A percentile compares a stretch with the other conserved stretches of the same genome.
These are phyloP conservation scores for Rhodotorula glutinis DNA, from an alignment of 1,284 basidiomycete species.

Conservation along the genomic window DNA sequence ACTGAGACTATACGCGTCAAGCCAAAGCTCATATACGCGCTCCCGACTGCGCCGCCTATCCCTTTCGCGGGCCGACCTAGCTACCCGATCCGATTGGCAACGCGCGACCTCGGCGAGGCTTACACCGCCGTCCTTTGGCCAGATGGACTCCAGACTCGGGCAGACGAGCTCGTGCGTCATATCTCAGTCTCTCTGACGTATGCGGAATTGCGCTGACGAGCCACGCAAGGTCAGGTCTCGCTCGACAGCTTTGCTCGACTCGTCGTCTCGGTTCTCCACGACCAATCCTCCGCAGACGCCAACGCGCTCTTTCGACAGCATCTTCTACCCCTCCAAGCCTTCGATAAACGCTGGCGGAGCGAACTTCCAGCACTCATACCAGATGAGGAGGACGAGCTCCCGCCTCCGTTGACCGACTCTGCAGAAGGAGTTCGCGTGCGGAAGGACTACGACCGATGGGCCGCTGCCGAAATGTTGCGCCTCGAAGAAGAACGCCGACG, in stretches of 20 bases:
- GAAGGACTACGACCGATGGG: slow-evolving; percentile 15
- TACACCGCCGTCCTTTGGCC: slow-evolving; percentile 27
- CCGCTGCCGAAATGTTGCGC: background rate
- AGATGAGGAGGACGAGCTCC: background rate
- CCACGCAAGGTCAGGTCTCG: slow-evolving; percentile 2
- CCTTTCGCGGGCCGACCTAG: slow-evolving; percentile 21
- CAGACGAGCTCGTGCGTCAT: slow-evolving; percentile 9
- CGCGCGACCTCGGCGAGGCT: slow-evolving; percentile 24
- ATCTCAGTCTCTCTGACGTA: background rate
- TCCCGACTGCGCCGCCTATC: slow-evolving; percentile 22
- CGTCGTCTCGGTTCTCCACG: slow-evolving; percentile 14
- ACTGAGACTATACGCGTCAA: background rate
- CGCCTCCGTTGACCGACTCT: background rate
- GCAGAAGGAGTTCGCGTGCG: background rate
- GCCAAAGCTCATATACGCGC: slow-evolving; percentile 24
- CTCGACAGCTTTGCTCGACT: slow-evolving; percentile 33
- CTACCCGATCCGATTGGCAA: slow-evolving; percentile 24
- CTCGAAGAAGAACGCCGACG: slow-evolving; percentile 16
- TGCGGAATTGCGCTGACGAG: no score
- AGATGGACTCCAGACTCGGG: background rate
- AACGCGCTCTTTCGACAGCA: slow-evolving; percentile 14
- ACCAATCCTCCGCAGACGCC: slow-evolving; percentile 9
- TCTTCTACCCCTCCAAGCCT: slow-evolving; percentile 34
- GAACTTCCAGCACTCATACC: slow-evolving; percentile 4
- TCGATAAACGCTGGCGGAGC: slow-evolving; percentile 32